Evolutionary conservation across 2,329 filamentous ascomycete genomes (phyloP), one percentile per base, ranked within the genome.

Genomic region (Neonectria faginata): DNA sequence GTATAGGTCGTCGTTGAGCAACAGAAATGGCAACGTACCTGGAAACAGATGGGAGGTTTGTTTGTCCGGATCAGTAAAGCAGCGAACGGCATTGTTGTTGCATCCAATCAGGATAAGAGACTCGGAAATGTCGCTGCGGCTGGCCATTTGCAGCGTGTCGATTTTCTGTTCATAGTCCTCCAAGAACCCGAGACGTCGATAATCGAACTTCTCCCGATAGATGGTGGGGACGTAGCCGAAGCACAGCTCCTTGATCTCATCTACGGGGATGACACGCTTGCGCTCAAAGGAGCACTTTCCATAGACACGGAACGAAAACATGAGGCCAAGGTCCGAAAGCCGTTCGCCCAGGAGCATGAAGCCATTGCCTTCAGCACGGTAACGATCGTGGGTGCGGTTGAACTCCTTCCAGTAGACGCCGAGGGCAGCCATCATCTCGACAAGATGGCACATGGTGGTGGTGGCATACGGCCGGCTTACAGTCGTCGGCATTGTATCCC

Each of bases 341-440:
- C 82, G 76, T 48, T 79, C 78, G 6, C 85, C 84, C 1, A 83
- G 78, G 2, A 87, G 76, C 65, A 85, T 79, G 71, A 82, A 86
- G 3, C 85, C 85, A 66, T 87, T 87, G 22, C 85, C 85, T 59
- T 87, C 85, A 4, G 82, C 85, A n/a, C 82, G 82, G 54, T 87
- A 84, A 18, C 82, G 81, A 67, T 87, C 83, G 12, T 75, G 76
- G 9, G 75, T 81, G 36, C 84, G 79, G 68, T 88, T 84, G 67
- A 88, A 88, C 58, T 85, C 83, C 66, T 84, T 86, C 86, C 86
- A 89, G 74, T 89, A 82, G 8, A 89, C 79, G 8, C 86, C 85
- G 16, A 88, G 76, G 62, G 84, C 82, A 5, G 84, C 84, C 27
- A 84, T 79, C 64, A 87, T 83, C 77, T 87, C 85, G 31, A 88